A percentile compares a stretch with the other conserved stretches of the same genome.
Evolutionary conservation across 2,329 filamentous ascomycete species (phyloP).

Genomic region (Pyricularia sp.): DNA sequence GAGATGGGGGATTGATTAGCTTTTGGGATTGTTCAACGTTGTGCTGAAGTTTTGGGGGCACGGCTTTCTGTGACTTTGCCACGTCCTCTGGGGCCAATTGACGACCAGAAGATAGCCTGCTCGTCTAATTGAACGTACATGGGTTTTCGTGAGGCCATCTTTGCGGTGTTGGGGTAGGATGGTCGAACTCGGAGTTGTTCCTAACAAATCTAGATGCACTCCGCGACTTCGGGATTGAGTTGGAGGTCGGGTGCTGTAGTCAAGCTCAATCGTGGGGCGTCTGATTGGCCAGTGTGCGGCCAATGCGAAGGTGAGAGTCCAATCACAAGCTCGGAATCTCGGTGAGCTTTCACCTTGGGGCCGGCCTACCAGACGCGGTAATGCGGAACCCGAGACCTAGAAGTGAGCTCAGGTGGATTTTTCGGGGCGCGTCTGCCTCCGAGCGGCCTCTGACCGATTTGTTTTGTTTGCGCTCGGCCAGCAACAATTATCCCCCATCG

Average conservation of each 20-base stretch:
- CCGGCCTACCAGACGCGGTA: background rate
- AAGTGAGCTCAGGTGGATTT: background rate
- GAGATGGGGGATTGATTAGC: background rate
- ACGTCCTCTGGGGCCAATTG: conserved; percentile 10
- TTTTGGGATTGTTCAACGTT: background rate
- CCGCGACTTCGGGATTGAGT: background rate
- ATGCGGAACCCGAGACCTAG: background rate
- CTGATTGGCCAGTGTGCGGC: conserved; percentile 12
- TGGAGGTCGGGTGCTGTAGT: conserved; percentile 5
- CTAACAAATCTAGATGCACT: background rate
- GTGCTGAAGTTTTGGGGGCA: background rate
- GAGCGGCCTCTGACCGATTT: background rate
- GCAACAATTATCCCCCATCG: background rate
- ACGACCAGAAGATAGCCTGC: background rate
- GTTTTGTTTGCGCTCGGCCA: background rate
- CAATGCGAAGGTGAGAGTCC: conserved; percentile 5
- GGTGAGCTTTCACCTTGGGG: background rate
- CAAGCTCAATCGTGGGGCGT: conserved; percentile 2
- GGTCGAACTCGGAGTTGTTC: conserved; percentile 5
- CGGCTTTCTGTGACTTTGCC: background rate
- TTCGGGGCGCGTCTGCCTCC: background rate
- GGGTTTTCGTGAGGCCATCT: conserved; percentile 52
- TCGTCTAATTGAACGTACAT: conserved; percentile 31
- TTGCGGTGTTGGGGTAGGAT: conserved; percentile 26
- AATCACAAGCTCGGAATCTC: conserved; percentile 13